These are phyloP conservation scores for Lipomyces lipofer DNA, from an alignment of 805 yeast species.

Conservation along the genomic window DNA sequence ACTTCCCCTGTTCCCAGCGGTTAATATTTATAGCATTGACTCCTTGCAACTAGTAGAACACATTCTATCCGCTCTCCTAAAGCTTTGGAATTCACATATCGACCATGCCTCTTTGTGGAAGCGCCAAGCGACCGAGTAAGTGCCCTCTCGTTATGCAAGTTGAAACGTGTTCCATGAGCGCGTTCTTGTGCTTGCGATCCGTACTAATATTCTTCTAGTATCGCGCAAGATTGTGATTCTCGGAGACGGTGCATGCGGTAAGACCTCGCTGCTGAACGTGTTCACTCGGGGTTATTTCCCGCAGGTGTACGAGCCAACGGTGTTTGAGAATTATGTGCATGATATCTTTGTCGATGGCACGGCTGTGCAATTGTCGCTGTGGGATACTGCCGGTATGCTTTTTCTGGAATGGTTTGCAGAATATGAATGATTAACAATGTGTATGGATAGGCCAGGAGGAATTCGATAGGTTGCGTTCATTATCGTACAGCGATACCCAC, in stretches of 20 bases:
- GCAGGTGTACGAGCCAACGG: conserved; percentile 97
- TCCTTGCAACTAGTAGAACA: no score
- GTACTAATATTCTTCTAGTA: conserved; percentile 8
- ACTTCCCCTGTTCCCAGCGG: no score
- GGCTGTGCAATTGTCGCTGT: conserved; percentile 84
- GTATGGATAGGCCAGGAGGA: conserved; percentile 68
- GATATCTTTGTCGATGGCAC: conserved; percentile 94
- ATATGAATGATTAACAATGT: background rate
- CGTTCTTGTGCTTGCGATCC: background rate
- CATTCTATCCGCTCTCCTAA: background rate
- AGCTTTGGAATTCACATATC: background rate
- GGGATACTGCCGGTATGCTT: conserved; percentile 91
- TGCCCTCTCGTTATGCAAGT: background rate
- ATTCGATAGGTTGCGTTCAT: conserved; percentile 88
- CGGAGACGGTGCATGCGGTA: conserved; percentile 77
- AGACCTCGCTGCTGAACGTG: conserved; percentile 89
- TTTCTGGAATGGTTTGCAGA: background rate
- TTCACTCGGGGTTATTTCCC: conserved; percentile 98
- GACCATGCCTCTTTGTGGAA: conserved; percentile 44
- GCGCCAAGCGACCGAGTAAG: conserved; percentile 29
- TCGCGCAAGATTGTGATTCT: conserved; percentile 31
- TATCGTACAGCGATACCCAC: conserved; percentile 93
- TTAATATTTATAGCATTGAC: no score
- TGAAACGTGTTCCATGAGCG: no score
- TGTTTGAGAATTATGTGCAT: conserved; percentile 94